Evolutionary conservation across 148 eudicot genomes (phyloP).

Genomic region (Chenopodium quinoa): DNA sequence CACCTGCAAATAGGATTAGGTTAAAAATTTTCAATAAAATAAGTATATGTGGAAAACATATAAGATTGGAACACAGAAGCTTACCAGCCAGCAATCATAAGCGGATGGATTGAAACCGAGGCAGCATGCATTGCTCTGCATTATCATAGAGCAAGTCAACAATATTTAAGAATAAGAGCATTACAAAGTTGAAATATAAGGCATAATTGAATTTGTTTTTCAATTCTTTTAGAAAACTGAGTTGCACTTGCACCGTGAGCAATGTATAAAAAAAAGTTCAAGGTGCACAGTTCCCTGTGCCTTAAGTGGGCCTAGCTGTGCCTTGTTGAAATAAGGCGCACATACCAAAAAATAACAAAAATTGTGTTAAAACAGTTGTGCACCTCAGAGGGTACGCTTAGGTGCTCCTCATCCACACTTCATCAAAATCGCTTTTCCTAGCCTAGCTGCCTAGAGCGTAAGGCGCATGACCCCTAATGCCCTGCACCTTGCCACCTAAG

Average conservation of each 20-base stretch:
- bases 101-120: constrained; percentile 80
- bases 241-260: neutral
- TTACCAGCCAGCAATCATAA: constrained; percentile 99
- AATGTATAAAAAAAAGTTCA: too few relatives aligned
- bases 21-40: neutral
- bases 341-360: too few relatives aligned
- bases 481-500: too few relatives aligned
- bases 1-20: constrained; percentile 63
- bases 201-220: neutral
- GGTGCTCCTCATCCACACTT: too few relatives aligned
- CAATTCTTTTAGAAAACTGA: neutral
- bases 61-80: constrained; percentile 6
- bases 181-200: neutral
- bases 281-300: too few relatives aligned
- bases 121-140: constrained; percentile 92
- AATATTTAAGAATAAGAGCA: neutral
- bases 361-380: too few relatives aligned
- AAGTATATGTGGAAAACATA: neutral
- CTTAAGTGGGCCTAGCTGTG: too few relatives aligned
- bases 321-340: too few relatives aligned
- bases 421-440: too few relatives aligned
- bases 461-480: too few relatives aligned
- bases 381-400: too few relatives aligned
- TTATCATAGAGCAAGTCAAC: constrained; percentile 7
- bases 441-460: too few relatives aligned